Conservation (phyloP, 352 stramenopile species). For the Phytophthora pluvialis region DNA sequence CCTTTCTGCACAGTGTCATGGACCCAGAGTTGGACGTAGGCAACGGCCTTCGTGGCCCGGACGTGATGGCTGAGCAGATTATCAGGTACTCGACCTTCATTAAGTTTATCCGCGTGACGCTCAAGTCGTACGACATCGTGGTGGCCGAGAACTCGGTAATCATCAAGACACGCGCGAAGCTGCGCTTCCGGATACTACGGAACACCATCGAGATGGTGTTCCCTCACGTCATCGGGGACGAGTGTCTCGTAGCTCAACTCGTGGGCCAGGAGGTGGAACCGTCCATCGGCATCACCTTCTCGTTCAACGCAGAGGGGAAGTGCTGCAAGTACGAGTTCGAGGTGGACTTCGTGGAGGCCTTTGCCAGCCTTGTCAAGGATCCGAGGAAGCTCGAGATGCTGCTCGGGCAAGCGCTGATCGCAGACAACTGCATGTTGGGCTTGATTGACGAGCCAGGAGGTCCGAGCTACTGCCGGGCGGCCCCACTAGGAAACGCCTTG, state of each 20-base stretch:
- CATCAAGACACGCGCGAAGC: too few species aligned
- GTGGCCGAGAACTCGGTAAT: too few species aligned
- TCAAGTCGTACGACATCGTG: slow-evolving; percentile 7
- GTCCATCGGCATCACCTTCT: too few species aligned
- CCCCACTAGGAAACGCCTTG: not conserved
- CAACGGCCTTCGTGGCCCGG: slow-evolving; percentile 34
- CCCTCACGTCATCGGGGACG: too few species aligned
- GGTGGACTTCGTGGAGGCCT: slow-evolving; percentile 13
- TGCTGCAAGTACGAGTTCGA: too few species aligned
- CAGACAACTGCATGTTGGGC: slow-evolving; percentile 26
- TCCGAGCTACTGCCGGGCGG: too few species aligned
- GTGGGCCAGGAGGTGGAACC: too few species aligned
- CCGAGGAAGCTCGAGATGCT: slow-evolving; percentile 40
- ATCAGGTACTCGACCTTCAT: slow-evolving; percentile 51
- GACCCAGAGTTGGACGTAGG: slow-evolving; percentile 40
- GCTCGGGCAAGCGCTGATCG: slow-evolving; percentile 38
- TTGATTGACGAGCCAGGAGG: slow-evolving; percentile 9
- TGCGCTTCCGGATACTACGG: too few species aligned
- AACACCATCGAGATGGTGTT: too few species aligned
- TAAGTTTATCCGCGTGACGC: slow-evolving; percentile 41
- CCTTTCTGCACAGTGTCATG: too few species aligned
- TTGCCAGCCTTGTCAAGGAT: slow-evolving; percentile 42
- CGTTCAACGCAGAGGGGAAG: too few species aligned
- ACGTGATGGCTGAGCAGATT: slow-evolving; percentile 34
- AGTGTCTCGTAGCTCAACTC: too few species aligned